Evolutionary conservation across 2,329 filamentous ascomycete genomes (phyloP).

Genomic region (Penicillium crustosum): DNA sequence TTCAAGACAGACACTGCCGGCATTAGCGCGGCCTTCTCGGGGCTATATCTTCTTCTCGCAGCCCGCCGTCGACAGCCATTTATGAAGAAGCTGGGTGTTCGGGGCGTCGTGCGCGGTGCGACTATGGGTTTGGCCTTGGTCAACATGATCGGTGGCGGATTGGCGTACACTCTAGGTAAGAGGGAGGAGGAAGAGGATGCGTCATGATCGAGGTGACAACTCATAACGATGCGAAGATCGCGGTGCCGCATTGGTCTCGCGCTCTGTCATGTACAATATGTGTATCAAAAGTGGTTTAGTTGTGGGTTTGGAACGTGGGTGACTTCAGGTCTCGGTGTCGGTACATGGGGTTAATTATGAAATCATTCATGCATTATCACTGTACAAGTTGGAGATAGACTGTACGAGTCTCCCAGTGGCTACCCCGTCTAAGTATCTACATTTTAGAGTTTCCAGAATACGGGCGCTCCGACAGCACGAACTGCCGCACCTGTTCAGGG

Average conservation of each 20-base stretch:
- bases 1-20: slow-evolving; percentile 65
- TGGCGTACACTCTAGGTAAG: slow-evolving; percentile 48
- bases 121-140: slow-evolving; percentile 49
- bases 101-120: slow-evolving; percentile 46
- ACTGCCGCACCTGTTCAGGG: slow-evolving; percentile 35
- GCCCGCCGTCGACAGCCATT: slow-evolving; percentile 53
- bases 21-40: slow-evolving; percentile 64
- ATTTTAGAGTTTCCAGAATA: slow-evolving; percentile 24
- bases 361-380: slow-evolving; percentile 4
- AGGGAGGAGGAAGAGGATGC: slow-evolving; percentile 40
- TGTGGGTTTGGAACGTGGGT: not conserved
- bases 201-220: not conserved
- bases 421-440: not conserved
- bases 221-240: not conserved
- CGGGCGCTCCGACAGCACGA: slow-evolving; percentile 32
- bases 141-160: slow-evolving; percentile 48
- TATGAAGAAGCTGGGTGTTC: slow-evolving; percentile 47
- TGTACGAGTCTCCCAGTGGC: not conserved
- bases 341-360: not conserved
- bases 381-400: not conserved
- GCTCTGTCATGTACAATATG: slow-evolving; percentile 4
- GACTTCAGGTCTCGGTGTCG: not conserved
- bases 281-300: slow-evolving; percentile 1
- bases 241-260: not conserved
- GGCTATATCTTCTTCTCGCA: slow-evolving; percentile 64